Evolutionary conservation across 371 early-diverging fungal species (phyloP).

Genomic region (Mucor velutinosus): DNA sequence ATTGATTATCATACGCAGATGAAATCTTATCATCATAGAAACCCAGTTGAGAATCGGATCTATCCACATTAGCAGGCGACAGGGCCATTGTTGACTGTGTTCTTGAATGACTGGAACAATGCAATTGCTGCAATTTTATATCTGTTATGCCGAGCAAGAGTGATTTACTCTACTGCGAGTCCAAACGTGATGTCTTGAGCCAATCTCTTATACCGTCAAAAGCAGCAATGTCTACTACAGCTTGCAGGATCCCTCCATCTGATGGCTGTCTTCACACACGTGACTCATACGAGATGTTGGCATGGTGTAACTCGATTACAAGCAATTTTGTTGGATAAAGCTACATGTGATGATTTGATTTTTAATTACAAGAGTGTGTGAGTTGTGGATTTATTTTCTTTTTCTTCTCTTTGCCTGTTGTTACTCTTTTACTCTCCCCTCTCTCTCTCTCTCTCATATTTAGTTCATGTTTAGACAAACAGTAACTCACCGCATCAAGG

Average conservation of each 20-base stretch:
- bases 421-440: constrained; percentile 5
- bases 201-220: too few relatives aligned
- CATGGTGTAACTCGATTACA: background rate
- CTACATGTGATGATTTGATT: constrained; percentile 5
- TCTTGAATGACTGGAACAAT: too few relatives aligned
- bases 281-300: constrained; percentile 4
- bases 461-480: constrained; percentile 18
- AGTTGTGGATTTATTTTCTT: background rate
- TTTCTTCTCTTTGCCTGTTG: background rate
- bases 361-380: constrained; percentile 3
- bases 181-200: too few relatives aligned
- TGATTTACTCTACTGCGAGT: too few relatives aligned
- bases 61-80: too few relatives aligned
- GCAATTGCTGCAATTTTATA: too few relatives aligned
- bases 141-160: too few relatives aligned
- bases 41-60: too few relatives aligned
- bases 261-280: background rate
- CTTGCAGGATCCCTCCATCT: background rate
- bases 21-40: too few relatives aligned
- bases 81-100: too few relatives aligned
- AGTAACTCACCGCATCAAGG: constrained; percentile 10
- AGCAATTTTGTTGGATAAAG: background rate
- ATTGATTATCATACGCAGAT: too few relatives aligned
- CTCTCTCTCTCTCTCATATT: constrained; percentile 2
- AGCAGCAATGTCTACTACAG: background rate